A percentile compares a stretch with the other conserved stretches of the same genome.
Evolutionary conservation across 768 basidiomycete species (phyloP).

Genomic region (Pholiota conissans): DNA sequence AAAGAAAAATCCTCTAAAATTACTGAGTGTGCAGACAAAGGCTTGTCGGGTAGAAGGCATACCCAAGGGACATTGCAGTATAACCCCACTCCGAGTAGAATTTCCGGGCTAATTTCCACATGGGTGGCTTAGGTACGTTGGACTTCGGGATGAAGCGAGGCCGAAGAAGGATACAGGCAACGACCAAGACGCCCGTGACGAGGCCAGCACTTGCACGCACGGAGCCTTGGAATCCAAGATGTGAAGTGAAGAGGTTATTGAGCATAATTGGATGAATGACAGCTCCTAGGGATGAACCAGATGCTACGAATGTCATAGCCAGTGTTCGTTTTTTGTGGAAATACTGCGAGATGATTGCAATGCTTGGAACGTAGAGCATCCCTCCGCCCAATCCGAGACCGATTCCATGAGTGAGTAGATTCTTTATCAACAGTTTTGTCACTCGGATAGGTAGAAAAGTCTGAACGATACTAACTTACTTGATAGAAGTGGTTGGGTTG

Average conservation of each 20-base stretch:
- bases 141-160: conserved; percentile 15
- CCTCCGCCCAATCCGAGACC: conserved; percentile 47
- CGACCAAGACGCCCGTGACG: conserved; percentile 33
- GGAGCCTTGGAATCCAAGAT: conserved; percentile 45
- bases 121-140: background rate
- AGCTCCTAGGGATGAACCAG: conserved; percentile 28
- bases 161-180: conserved; percentile 37
- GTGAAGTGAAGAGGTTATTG: conserved; percentile 42
- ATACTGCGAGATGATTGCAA: conserved; percentile 45
- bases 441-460: background rate
- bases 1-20: conserved; percentile 1
- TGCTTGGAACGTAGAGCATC: conserved; percentile 41
- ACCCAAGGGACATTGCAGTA: conserved; percentile 1
- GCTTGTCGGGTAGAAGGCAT: background rate
- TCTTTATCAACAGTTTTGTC: conserved; percentile 16
- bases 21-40: background rate
- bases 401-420: conserved; percentile 49
- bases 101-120: background rate
- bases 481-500: conserved; percentile 3
- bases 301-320: conserved; percentile 39
- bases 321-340: conserved; percentile 44
- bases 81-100: conserved; percentile 1
- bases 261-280: conserved; percentile 52
- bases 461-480: background rate
- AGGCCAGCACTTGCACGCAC: conserved; percentile 43